Evolutionary conservation across 2,329 filamentous ascomycete species (phyloP), one percentile per base, ranked within the genome.

Genomic region (Trichoderma asperellum): DNA sequence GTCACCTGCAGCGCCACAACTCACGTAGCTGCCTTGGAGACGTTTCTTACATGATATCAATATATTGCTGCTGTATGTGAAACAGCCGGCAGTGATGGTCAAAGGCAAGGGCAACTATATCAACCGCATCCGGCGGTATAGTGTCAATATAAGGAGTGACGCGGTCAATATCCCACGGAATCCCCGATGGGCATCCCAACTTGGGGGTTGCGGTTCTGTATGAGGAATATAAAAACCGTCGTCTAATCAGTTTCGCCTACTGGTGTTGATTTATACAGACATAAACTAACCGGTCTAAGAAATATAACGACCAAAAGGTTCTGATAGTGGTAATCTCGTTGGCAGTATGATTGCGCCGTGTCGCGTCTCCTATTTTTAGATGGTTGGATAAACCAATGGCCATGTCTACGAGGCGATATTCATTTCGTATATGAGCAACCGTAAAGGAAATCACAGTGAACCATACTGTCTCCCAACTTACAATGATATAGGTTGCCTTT

Each of bases 361-460:
- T 18, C 24, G 18, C 14, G 32, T 63, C 66, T 56, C 49, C 16
- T 0, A 68, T 63, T 32, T 59, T 52, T 3, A 68, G 49, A 43
- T 68, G 66, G 18, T 56, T 68, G 27, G 66, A 68, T n/a, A 68
- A 49, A 37, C 66, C 66, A 18, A 68, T 68, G n/a, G 66, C 66
- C 66, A 68, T 68, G 24, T 68, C 66, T 68, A 57, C 47, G 37
- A 21, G 12, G 37, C 11, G 11, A 24, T 34, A n/a, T 37, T 16
- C 21, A 7, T 21, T 56, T 53, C n/a, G 32, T 12, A 43, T 11
- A 32, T 47, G 11, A 62, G 16, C 6, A 40, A 24, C 18, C 16
- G 34, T 27, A 5, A 18, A 3, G 4, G 35, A 16, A 5, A 1
- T 18, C 6, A n/a, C 16, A 34, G 4, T 34, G 35, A 8, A 10